Percentiles rank a stretch among this genome's conserved stretches.
phyloP scores from a whole-genome alignment of 768 basidiomycete species.

The Boletus coccyginus region DNA sequence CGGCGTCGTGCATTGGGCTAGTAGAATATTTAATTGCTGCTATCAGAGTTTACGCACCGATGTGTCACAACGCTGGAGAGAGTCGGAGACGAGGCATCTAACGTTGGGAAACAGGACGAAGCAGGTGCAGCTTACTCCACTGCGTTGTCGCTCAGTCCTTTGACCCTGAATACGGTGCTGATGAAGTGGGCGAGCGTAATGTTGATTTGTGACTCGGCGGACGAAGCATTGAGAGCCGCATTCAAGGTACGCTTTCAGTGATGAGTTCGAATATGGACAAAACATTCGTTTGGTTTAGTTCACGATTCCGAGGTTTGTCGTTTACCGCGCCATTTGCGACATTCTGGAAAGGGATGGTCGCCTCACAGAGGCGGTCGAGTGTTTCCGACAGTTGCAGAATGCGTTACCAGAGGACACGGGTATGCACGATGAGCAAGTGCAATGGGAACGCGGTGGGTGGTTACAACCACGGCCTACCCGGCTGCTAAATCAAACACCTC shows the following conservation, averaged over 20 bases:
- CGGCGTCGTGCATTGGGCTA: fast-evolving
- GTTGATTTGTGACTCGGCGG: background rate
- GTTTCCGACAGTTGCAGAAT: too few relatives aligned
- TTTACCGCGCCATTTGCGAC: too few relatives aligned
- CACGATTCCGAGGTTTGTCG: too few relatives aligned
- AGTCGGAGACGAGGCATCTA: background rate
- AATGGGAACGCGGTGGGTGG: too few relatives aligned
- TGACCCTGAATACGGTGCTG: background rate
- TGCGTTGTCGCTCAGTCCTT: background rate
- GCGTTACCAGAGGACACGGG: too few relatives aligned
- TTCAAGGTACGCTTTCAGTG: background rate
- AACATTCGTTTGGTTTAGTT: background rate
- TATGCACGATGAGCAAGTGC: too few relatives aligned
- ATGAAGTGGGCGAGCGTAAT: background rate
- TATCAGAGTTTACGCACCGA: background rate
- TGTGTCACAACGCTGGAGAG: background rate
- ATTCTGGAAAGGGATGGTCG: background rate
- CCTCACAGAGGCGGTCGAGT: too few relatives aligned
- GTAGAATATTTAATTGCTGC: background rate
- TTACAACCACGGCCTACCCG: too few relatives aligned
- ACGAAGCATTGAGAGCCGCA: background rate
- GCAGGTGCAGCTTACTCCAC: background rate
- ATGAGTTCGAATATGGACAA: too few relatives aligned
- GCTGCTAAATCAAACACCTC: too few relatives aligned
- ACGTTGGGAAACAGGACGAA: background rate